Evolutionary conservation across 441 rosid species (phyloP), one percentile per base, ranked within the genome.

Genomic region (Pelargonium myrrhifolium): DNA sequence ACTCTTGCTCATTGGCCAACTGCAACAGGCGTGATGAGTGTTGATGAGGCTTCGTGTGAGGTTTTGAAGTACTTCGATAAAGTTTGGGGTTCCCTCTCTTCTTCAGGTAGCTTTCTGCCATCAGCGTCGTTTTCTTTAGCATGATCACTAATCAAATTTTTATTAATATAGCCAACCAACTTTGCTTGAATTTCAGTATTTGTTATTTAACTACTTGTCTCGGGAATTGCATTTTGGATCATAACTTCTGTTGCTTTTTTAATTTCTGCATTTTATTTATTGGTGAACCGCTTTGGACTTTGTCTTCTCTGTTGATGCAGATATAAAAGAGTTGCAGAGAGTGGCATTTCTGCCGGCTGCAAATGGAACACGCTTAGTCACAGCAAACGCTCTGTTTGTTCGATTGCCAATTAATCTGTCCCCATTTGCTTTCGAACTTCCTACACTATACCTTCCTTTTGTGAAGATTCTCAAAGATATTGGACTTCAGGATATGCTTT

Each of bases 1-100:
- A 87, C 98, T 68, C 96, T 89, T 79, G 88, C 96, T 83, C 98
- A 90, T 75, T 92, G 98, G 99, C 97, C 99, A 71, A 85, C 82
- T 73, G 78, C 89, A 69, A 73, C 93, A 65, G 83, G 89, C 71
- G 80, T 94, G 83, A 76, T 88, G 90, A 85, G 89, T 20, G 77
- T 92, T 72, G 88, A 84, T 67, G 96, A 84, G 74, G 92, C 99
- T 67, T 85, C 87, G 73, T 85, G 86, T 82, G 86, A 80, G 82
- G 86, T 94, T 82, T 66, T 94, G 80, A 92, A 86, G 76, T 92
- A 88, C 82, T 80, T 94, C 64, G 99, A 88, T 73, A 89, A 81
- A 77, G 66, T 84, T 68, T 88, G 99, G 98, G 85, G 78, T 64
- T 86, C 97, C 74, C 96, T 94, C 65, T 84, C 91, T 77, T 78